Conservation (phyloP, 2,329 filamentous ascomycete genomes). For the Pochonia chlamydosporia region DNA sequence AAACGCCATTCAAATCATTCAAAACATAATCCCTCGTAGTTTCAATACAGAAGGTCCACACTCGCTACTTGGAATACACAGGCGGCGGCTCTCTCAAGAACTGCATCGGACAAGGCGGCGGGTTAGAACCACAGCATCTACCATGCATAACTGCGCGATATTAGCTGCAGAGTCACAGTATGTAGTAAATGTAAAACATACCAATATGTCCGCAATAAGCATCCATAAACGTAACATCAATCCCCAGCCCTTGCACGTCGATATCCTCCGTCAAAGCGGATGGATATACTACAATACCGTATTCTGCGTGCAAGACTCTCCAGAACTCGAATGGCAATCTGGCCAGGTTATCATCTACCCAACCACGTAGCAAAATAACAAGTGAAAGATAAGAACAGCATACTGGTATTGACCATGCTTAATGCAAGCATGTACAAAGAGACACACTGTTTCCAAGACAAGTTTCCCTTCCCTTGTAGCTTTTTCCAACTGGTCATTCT, state of each 20-base stretch:
- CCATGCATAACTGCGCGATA: slow-evolving; percentile 28
- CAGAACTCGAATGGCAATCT: slow-evolving; percentile 33
- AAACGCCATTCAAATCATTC: neutral
- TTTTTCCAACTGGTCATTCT: slow-evolving; percentile 25
- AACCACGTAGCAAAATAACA: neutral
- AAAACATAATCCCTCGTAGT: neutral
- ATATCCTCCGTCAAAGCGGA: slow-evolving; percentile 31
- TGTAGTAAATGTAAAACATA: slow-evolving; percentile 10
- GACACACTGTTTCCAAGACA: slow-evolving; percentile 31
- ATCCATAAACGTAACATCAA: slow-evolving; percentile 31
- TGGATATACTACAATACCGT: slow-evolving; percentile 35
- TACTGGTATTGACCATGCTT: slow-evolving; percentile 32
- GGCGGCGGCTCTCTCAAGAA: slow-evolving; percentile 31
- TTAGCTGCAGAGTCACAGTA: slow-evolving; percentile 2
- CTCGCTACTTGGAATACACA: slow-evolving; percentile 20
- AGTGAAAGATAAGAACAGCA: slow-evolving; percentile 2
- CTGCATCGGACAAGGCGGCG: slow-evolving; percentile 31
- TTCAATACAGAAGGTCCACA: slow-evolving; percentile 3
- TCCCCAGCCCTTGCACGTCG: slow-evolving; percentile 23
- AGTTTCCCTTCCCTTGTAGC: slow-evolving; percentile 26
- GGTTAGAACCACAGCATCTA: slow-evolving; percentile 19
- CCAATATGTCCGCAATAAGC: slow-evolving; percentile 30
- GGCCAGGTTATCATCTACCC: neutral
- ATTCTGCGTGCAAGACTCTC: slow-evolving; percentile 30
- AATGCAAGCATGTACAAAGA: slow-evolving; percentile 33